Evolutionary conservation across 805 yeast species (phyloP), one percentile per base, ranked within the genome.

Genomic region (Kodamaea leandrae): DNA sequence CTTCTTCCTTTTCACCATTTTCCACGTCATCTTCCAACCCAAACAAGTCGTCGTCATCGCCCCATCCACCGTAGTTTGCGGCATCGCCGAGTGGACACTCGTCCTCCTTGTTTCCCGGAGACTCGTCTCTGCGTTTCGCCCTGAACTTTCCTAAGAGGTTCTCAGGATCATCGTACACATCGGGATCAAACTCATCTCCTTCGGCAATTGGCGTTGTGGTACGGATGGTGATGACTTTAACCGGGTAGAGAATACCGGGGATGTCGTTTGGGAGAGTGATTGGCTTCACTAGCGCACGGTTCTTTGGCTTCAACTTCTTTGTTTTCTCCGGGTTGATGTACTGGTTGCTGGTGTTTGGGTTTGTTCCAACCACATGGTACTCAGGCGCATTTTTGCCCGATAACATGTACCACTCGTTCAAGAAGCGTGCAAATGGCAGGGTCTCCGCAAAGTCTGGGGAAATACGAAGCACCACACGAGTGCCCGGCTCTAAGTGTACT

Each of bases 401-500:
- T 4, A 64, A 52, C 14, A 58, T 33, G 46, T 61, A 58, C 69
- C 69, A 64, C 42, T 63, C 67, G 46, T 62, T 63, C 21, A 63
- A 46, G 34, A 62, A 55, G 21, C 64, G 52, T 3, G 61, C 51
- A n/a, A 55, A 41, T 4, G 57, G 49, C 30, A 51, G 47, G 23
- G 46, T 40, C 14, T 51, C 51, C 10, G 42, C 25, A 29, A 50
- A 32, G 32, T 60, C 60, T 2, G 66, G 57, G 10, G 64, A 55
- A 12, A 62, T 30, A 19, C 60, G 52, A 14, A 63, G 32, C 7
- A 60, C 37, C 4, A 51, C 58, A 9, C 37, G 36, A 4, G 49
- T 46, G 10, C 41, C 41, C 5, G 44, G 41, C 19, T 37, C 32
- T n/a, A 39, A 21, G 16, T 29, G 29, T 16, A 39, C 34, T 6